phyloP scores from a whole-genome alignment of 2,329 filamentous ascomycete species.

The Coniochaeta prunicola region DNA sequence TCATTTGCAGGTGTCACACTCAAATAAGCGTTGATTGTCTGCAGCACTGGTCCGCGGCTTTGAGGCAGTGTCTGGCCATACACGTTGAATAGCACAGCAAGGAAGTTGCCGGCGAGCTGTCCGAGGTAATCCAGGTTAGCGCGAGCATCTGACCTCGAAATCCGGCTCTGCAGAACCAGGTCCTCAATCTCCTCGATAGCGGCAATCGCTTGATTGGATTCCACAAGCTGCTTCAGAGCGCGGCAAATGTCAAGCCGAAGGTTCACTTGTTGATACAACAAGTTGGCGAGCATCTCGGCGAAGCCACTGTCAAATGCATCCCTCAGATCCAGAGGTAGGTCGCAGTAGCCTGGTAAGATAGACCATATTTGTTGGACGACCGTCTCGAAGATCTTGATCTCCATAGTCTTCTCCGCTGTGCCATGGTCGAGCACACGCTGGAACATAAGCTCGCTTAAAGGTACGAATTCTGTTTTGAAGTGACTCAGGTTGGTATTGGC shows the following conservation, averaged over 20 bases:
- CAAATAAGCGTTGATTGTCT: conserved; percentile 90
- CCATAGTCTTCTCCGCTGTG: conserved; percentile 79
- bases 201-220: conserved; percentile 80
- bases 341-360: conserved; percentile 87
- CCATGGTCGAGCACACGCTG: conserved; percentile 81
- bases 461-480: conserved; percentile 80
- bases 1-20: conserved; percentile 77
- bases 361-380: conserved; percentile 95
- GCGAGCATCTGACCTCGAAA: conserved; percentile 66
- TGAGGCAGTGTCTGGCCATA: conserved; percentile 95
- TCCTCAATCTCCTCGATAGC: conserved; percentile 64
- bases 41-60: conserved; percentile 81
- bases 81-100: conserved; percentile 97
- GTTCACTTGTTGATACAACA: conserved; percentile 87
- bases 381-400: conserved; percentile 96
- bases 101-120: conserved; percentile 74
- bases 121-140: conserved; percentile 79
- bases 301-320: conserved; percentile 79
- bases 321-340: conserved; percentile 73
- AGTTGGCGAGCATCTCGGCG: conserved; percentile 82
- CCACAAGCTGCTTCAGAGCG: conserved; percentile 77
- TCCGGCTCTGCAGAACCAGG: conserved; percentile 68
- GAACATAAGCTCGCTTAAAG: conserved; percentile 84
- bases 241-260: conserved; percentile 82
- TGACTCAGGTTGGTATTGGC: conserved; percentile 82